Evolutionary conservation across 2,329 filamentous ascomycete genomes (phyloP), one percentile per base, ranked within the genome.

Genomic region (Fusarium musae): DNA sequence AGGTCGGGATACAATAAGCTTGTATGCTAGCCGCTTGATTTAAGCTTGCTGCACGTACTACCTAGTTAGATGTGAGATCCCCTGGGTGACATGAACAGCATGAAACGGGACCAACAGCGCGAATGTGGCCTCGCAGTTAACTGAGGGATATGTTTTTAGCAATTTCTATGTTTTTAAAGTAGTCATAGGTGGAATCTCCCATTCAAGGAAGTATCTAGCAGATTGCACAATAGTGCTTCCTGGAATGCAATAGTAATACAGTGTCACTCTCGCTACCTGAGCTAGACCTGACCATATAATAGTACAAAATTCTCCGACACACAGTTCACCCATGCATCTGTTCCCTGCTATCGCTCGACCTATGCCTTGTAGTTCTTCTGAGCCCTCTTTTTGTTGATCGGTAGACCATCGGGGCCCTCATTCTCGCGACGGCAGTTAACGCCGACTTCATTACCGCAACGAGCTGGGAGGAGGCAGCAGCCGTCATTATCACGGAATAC

Each of bases 401-500:
- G 32, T 26, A 39, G 57, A 37, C 57, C 57, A 53, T 59, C 7
- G 3, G 57, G 26, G 12, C 44, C 57, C 16, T 59, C 57, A 9
- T 59, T 59, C 34, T 59, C 57, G 26, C 57, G 57, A 39, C 57
- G 57, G 21, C 57, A 59, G 26, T 53, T 59, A 21, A 59, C 57
- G 21, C 44, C 57, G 9, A 3, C 57, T 32, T 59, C 57, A 8
- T 59, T 59, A 19, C 57, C 57, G 9, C 57, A 59, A 16, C 57
- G 34, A 4, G 34, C 34, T 7, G 57, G 57, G 32, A 53, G 57
- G 17, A 59, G 57, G 13, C 44, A 59, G 34, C 57, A 59, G 34
- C 44, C 44, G 3, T 59, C 57, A 10, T 11, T 23, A 28, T 19
- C 34, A 32, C 57, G 57, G 57, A 59, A 59, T 32, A 53, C 57